Conservation (phyloP, 495 filamentous ascomycete species). For the Clavariopsis aquatica region DNA sequence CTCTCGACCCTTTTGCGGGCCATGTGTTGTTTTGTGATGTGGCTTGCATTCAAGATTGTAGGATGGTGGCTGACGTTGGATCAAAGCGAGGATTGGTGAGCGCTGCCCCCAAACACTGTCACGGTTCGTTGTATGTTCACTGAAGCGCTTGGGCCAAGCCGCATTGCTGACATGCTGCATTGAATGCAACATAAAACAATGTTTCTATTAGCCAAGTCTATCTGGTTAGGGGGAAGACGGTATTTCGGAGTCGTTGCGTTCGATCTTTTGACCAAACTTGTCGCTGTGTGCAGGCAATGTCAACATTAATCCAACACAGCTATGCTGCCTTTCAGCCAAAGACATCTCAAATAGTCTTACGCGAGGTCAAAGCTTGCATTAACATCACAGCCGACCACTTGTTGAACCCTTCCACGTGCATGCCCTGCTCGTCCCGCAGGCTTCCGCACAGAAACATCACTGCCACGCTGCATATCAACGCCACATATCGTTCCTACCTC, state of each 20-base stretch:
- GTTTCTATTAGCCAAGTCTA: background rate
- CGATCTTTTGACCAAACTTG: too few relatives aligned
- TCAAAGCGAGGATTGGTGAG: background rate
- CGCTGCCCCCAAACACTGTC: background rate
- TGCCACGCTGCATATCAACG: background rate
- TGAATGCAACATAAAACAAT: background rate
- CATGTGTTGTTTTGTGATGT: background rate
- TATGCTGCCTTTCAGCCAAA: too few relatives aligned
- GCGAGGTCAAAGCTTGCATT: too few relatives aligned
- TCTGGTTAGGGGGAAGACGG: background rate
- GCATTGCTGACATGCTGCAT: background rate
- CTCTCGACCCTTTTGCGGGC: too few relatives aligned
- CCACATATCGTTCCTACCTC: background rate
- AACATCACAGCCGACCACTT: background rate
- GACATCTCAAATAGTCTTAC: too few relatives aligned
- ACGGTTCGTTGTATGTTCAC: background rate
- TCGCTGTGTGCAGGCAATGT: too few relatives aligned
- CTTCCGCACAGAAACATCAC: background rate
- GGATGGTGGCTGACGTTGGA: slow-evolving; percentile 2
- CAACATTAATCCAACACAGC: too few relatives aligned
- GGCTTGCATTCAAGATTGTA: slow-evolving; percentile 2
- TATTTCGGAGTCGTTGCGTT: too few relatives aligned
- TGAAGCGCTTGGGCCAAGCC: background rate
- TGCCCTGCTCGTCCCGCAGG: background rate
- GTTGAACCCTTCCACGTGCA: background rate